Conservation (phyloP, 495 filamentous ascomycete genomes). For the Glonium stellatum region DNA sequence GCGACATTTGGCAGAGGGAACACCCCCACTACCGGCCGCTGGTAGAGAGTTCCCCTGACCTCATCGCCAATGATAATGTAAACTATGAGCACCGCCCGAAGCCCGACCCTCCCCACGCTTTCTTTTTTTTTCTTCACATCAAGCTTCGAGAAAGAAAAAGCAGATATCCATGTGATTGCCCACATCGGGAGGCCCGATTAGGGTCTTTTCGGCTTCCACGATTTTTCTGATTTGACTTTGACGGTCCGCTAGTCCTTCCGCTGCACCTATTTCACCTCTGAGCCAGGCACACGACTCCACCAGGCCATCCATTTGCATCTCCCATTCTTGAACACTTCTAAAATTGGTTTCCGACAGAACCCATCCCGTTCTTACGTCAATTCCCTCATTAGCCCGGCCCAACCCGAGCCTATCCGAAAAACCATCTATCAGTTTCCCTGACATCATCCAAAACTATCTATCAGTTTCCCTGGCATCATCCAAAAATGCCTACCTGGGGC, state of each 20-base stretch:
- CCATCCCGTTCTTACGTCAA: neutral
- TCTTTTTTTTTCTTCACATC: neutral
- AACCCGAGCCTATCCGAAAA: too few species aligned
- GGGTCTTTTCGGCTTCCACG: too few species aligned
- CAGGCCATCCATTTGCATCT: too few species aligned
- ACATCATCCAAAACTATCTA: slow-evolving; percentile 18
- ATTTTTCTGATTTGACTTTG: too few species aligned
- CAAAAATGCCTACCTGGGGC: slow-evolving; percentile 34
- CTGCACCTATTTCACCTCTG: neutral
- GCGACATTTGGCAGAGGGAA: neutral
- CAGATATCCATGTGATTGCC: neutral
- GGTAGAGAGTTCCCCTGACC: neutral
- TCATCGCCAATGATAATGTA: neutral
- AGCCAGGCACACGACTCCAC: neutral
- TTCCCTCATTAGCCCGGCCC: neutral
- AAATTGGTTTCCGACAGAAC: too few species aligned
- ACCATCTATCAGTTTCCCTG: too few species aligned
- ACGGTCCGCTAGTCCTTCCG: too few species aligned
- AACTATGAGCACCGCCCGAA: too few species aligned
- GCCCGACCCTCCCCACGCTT: too few species aligned
- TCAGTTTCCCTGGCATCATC: neutral
- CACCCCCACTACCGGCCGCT: neutral
- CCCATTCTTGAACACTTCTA: neutral
- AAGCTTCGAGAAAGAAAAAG: neutral
- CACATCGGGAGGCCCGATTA: neutral